phyloP scores from a whole-genome alignment of 2,329 filamentous ascomycete species.

The Hymenoscyphus albidus region DNA sequence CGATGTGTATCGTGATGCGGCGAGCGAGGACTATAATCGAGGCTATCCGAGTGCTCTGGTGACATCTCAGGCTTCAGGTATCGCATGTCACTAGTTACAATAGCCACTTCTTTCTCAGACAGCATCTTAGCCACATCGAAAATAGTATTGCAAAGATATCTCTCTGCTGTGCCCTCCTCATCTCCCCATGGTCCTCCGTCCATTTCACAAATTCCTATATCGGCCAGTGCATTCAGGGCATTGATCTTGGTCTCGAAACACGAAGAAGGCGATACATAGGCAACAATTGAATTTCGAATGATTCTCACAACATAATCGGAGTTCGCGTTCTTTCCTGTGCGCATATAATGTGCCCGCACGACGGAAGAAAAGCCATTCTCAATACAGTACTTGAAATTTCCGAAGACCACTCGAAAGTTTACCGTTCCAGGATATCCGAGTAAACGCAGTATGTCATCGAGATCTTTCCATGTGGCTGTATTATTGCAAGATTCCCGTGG shows the following conservation, averaged over 20 bases:
- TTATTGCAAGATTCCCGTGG: slow-evolving; percentile 3
- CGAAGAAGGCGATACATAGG: slow-evolving; percentile 8
- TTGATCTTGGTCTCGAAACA: slow-evolving; percentile 20
- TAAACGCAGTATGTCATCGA: slow-evolving; percentile 14
- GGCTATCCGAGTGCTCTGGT: background rate
- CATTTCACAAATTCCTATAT: slow-evolving; percentile 12
- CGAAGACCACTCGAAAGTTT: slow-evolving; percentile 9
- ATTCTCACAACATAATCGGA: slow-evolving; percentile 9
- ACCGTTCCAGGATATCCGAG: slow-evolving; percentile 7
- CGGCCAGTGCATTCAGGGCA: slow-evolving; percentile 16
- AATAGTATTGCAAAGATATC: slow-evolving; percentile 6
- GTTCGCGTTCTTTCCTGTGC: background rate
- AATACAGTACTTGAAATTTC: background rate
- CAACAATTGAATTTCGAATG: slow-evolving; percentile 13
- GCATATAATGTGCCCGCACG: no score
- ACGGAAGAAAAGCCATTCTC: background rate
- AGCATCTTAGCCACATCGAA: slow-evolving; percentile 9
- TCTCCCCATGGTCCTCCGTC: background rate
- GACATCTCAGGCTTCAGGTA: slow-evolving; percentile 5
- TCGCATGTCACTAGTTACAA: slow-evolving; percentile 7
- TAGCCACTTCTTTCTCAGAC: slow-evolving; percentile 7
- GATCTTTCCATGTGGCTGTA: slow-evolving; percentile 12
- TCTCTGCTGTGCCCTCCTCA: background rate
- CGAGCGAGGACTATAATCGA: background rate
- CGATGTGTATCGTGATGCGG: background rate